Conservation (phyloP, 805 yeast species). For the Saccharomycopsis lassenensis region DNA sequence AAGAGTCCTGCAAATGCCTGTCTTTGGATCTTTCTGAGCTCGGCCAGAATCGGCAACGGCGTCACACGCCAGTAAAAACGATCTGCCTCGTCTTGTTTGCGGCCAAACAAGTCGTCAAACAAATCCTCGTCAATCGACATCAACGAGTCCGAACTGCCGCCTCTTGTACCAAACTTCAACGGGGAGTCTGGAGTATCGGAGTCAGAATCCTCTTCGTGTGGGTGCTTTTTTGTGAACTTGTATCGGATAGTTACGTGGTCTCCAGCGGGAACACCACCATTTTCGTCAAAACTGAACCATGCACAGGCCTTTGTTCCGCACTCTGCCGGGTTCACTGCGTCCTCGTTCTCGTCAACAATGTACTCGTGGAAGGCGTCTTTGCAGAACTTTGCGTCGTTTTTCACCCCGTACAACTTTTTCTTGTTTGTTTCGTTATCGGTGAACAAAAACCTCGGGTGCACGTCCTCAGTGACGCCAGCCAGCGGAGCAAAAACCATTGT, state of each 20-base stretch:
- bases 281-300: slow-evolving; percentile 66
- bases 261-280: slow-evolving; percentile 74
- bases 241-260: slow-evolving; percentile 81
- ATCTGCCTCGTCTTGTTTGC: slow-evolving; percentile 80
- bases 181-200: background rate
- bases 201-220: slow-evolving; percentile 7
- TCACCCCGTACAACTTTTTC: slow-evolving; percentile 50
- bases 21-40: slow-evolving; percentile 72
- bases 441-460: slow-evolving; percentile 67
- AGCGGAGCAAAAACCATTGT: slow-evolving; percentile 71
- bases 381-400: slow-evolving; percentile 48
- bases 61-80: slow-evolving; percentile 84
- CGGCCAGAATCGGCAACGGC: slow-evolving; percentile 75
- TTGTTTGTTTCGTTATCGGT: slow-evolving; percentile 87
- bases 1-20: slow-evolving; percentile 90
- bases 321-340: slow-evolving; percentile 57
- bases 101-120: slow-evolving; percentile 57
- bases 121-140: slow-evolving; percentile 57
- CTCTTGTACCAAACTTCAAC: slow-evolving; percentile 20
- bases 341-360: slow-evolving; percentile 48
- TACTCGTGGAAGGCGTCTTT: slow-evolving; percentile 91
- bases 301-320: slow-evolving; percentile 81
- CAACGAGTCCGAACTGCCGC: slow-evolving; percentile 25
- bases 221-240: slow-evolving; percentile 41
- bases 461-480: slow-evolving; percentile 61